Evolutionary conservation across 1,284 basidiomycete species (phyloP).

Genomic region (Schizophyllum amplum): DNA sequence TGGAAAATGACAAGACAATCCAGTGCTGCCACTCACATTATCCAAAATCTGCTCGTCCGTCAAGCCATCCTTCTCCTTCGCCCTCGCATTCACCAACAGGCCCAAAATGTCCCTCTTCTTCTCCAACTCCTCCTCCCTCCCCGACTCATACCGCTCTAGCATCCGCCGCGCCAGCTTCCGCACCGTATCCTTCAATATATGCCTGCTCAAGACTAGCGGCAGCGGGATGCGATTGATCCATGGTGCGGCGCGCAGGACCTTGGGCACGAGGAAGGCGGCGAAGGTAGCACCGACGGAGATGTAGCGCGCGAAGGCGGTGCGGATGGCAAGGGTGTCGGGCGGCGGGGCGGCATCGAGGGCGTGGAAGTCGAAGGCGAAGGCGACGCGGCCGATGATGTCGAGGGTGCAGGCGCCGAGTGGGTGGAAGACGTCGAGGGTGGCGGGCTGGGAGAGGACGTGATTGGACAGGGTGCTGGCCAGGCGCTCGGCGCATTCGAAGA

Average conservation of each 20-base stretch:
- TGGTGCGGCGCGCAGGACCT: slow-evolving; percentile 24
- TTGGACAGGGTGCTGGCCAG: slow-evolving; percentile 17
- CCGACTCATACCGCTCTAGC: slow-evolving; percentile 13
- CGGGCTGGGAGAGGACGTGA: slow-evolving; percentile 11
- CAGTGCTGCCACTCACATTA: slow-evolving; percentile 18
- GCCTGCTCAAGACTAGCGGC: slow-evolving; percentile 21
- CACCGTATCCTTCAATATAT: slow-evolving; percentile 22
- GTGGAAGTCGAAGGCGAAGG: slow-evolving; percentile 26
- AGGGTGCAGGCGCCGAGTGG: slow-evolving; percentile 19
- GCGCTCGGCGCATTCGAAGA: slow-evolving; percentile 20
- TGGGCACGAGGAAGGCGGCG: slow-evolving; percentile 21
- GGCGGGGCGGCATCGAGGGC: slow-evolving; percentile 12
- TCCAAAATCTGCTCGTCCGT: slow-evolving; percentile 19
- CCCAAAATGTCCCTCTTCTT: slow-evolving; percentile 18
- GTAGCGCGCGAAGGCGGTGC: slow-evolving; percentile 19
- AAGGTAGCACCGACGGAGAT: slow-evolving; percentile 17
- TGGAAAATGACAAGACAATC: too few relatives aligned
- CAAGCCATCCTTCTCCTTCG: slow-evolving; percentile 8
- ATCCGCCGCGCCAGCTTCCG: slow-evolving; percentile 15
- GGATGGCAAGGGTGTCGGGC: slow-evolving; percentile 22
- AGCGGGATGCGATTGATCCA: slow-evolving; percentile 23
- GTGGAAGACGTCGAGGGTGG: slow-evolving; percentile 15
- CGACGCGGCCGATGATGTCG: slow-evolving; percentile 24
- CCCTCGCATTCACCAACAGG: slow-evolving; percentile 8
- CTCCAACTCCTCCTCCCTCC: not conserved